A percentile compares a stretch with the other conserved stretches of the same genome.
Evolutionary conservation across 495 filamentous ascomycete genomes (phyloP).

Genomic region (Penicillium lividum): DNA sequence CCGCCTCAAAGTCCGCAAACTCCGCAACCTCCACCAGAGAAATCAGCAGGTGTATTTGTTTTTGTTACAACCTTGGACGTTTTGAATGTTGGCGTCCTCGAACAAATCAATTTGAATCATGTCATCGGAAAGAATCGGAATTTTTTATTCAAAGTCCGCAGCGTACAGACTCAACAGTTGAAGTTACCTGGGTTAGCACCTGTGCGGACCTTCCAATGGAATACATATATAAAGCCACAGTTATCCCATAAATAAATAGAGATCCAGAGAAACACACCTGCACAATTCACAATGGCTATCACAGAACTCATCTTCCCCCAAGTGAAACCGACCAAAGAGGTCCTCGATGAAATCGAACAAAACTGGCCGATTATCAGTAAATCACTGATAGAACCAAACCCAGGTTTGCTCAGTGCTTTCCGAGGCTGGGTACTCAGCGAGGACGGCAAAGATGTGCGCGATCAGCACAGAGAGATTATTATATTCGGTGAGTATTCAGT

Average conservation of each 20-base stretch:
- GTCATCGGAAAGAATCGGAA: background rate
- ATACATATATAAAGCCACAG: background rate
- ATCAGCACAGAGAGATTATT: conserved; percentile 2
- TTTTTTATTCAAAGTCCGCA: background rate
- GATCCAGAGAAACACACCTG: background rate
- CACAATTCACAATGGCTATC: conserved; percentile 4
- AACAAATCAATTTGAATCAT: background rate
- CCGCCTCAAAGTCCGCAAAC: background rate
- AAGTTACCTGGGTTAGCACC: too few species aligned
- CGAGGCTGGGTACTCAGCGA: conserved; percentile 11
- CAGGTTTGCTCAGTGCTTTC: conserved; percentile 5
- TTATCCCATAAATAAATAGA: background rate
- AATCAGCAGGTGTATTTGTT: background rate
- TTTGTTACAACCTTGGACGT: background rate
- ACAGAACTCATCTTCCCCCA: conserved; percentile 12
- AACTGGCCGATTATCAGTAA: conserved; percentile 6
- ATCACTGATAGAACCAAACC: conserved; percentile 8
- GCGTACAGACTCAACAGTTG: too few species aligned
- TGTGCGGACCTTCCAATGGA: too few species aligned
- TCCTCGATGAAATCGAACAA: conserved; percentile 4
- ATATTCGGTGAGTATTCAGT: conserved; percentile 8
- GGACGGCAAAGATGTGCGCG: conserved; percentile 10
- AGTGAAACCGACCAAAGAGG: conserved; percentile 5
- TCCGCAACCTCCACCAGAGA: background rate
- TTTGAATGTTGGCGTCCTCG: too few species aligned